Evolutionary conservation across 1,284 basidiomycete species (phyloP).

Genomic region (Golubevia pallescens): DNA sequence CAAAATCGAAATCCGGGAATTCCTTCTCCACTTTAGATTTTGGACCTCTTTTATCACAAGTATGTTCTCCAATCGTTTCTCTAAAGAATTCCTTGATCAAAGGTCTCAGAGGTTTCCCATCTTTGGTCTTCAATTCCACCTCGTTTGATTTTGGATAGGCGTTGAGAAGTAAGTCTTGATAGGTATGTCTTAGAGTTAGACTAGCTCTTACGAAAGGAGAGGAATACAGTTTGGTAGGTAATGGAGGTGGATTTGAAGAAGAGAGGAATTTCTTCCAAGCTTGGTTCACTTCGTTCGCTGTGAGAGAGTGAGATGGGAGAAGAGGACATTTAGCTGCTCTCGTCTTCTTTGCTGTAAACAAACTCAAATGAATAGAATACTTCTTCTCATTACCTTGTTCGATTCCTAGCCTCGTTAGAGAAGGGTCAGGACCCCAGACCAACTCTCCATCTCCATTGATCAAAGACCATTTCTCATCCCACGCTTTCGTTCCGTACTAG

Average conservation of each 20-base stretch:
- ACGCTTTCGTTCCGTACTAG: conserved; percentile 28
- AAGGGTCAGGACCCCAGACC: conserved; percentile 32
- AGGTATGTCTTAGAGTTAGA: conserved; percentile 26
- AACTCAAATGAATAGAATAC: too few relatives aligned
- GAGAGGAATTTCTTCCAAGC: conserved; percentile 20
- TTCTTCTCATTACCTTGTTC: conserved; percentile 19
- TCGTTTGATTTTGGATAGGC: too few relatives aligned
- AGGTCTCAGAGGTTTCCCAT: conserved; percentile 10
- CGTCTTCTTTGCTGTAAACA: too few relatives aligned
- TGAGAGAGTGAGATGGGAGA: too few relatives aligned
- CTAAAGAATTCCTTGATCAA: conserved; percentile 32
- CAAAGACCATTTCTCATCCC: conserved; percentile 29
- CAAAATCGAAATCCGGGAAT: conserved; percentile 27
- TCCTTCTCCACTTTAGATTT: conserved; percentile 13
- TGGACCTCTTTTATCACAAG: conserved; percentile 28
- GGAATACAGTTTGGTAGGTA: conserved; percentile 22
- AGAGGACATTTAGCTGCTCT: too few relatives aligned
- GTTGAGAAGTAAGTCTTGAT: conserved; percentile 19
- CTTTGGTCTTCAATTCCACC: background rate
- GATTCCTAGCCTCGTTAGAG: conserved; percentile 25
- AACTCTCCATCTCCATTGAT: conserved; percentile 24
- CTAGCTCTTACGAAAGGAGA: conserved; percentile 23
- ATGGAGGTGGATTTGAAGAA: conserved; percentile 17
- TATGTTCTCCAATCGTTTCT: conserved; percentile 20
- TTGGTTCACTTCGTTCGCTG: conserved; percentile 25